Evolutionary conservation across 2,329 filamentous ascomycete genomes (phyloP), one percentile per base, ranked within the genome.

Genomic region (Microdochium nivale): DNA sequence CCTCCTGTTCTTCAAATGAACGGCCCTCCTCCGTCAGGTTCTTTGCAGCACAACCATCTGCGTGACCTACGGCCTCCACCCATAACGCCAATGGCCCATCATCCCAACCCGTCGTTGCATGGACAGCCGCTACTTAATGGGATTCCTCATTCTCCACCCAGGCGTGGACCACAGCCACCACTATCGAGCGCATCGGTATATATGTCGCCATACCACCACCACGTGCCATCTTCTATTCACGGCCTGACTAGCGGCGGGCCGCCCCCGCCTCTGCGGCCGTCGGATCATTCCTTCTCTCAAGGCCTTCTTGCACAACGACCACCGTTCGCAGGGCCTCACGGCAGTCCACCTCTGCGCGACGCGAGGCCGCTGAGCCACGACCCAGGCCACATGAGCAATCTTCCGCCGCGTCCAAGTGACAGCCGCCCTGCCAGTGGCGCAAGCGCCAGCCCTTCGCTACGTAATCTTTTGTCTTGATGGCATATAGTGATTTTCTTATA

Each of bases 381-480:
- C 48, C 54, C 61, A 19, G 60, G 60, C 47, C 58, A 62, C 57
- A 64, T 58, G 47, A 58, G 52, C 25, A 67, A 63, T 49, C 58
- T 59, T 9, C 55, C 62, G 27, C 52, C 67, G 47, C 61, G 69
- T 49, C 60, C 62, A 4, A 70, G 51, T 58, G 64, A 61, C 58
- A 58, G 47, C 55, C 65, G 46, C 52, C 65, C 76, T 30, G 69
- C 76, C 27, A 79, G 78, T 49, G 86, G 86, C n/a, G 87, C 87
- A 3, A 90, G 87, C 60, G 86, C 87, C 16, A 90, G 84, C 61
- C 86, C 87, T 11, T 90, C 87, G 10, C 66, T 91, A 55, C 81
- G 84, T 59, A 90, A 91, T 60, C 67, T 91, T 48, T 75, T 91
- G 51, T 86, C 81, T 48, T 89, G 53, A 59, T 49, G 53, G 4